Base-by-base conservation (phyloP, 129 eudicot genomes). In the Flaveria sonorensis region DNA sequence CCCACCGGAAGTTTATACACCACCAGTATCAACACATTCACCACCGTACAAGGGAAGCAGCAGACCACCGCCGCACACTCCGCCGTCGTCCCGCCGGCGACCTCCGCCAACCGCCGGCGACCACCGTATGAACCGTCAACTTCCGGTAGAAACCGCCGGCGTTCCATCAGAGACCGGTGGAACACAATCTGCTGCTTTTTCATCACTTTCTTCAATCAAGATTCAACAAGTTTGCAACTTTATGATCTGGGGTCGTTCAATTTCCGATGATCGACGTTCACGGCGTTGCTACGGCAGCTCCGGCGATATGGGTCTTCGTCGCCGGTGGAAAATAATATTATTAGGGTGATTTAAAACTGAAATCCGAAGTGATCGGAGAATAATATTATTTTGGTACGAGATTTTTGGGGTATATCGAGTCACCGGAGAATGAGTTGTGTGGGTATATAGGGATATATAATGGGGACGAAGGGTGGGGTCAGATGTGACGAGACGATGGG, bases 31-130 rank as follows among this genome's bases (percentile, higher is more conserved):
- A 87, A 7, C 2, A 92, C 80, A 39, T 87, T 77, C 7, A 80
- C 83, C 7, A 89, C 57, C 12, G 89, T 84, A 42, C 89, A 87
- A 0, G 97, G 97, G 70, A 88, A 84, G 47, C 97, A 86, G 40
- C 97, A 92, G 43, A 86, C 77, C 4, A 92, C 82, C 21, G 96
- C 97, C 15, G 92, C 97, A 74, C 96, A 92, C 71, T 86, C 97
- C 0, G 97, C 97, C 59, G 96, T 72, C 3, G 97, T 89, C 0
- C 91, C 96, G 16, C 97, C 97, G 12, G 89, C 97, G 26, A 86
- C 84, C 87, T 89, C 96, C 1, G 85, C 96, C 18, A 86, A 28
- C 10, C 92, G 65, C 21, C 74, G 70, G 46, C 71, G 26, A 0
- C 59, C 28, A 9, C 82, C 70, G 2, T 77, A 72, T 0, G 88